These are phyloP conservation scores for Penicillium riverlandense DNA, from an alignment of 495 filamentous ascomycete genomes.

Conservation along the genomic window DNA sequence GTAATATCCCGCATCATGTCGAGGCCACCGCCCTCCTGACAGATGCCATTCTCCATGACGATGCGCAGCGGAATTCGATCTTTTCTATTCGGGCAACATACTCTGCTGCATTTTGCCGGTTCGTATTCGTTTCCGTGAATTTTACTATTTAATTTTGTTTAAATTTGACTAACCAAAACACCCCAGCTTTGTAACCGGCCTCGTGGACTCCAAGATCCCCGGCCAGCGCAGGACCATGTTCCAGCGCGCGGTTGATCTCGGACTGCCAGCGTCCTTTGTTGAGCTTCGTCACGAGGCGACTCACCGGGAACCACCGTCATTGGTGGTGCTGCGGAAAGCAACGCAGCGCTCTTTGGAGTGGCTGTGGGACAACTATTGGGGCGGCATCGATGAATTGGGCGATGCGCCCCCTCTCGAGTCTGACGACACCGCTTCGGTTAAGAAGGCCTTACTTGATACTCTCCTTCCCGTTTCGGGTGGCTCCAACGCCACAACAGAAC, in stretches of 20 bases:
- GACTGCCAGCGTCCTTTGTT: constrained; percentile 76
- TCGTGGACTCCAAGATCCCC: constrained; percentile 69
- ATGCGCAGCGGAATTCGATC: constrained; percentile 40
- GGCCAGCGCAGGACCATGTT: constrained; percentile 73
- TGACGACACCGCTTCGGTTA: constrained; percentile 10
- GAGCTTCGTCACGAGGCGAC: constrained; percentile 86
- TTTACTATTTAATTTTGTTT: not conserved
- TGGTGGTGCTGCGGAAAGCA: constrained; percentile 60
- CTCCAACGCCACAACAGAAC: constrained; percentile 4
- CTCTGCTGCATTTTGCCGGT: constrained; percentile 56
- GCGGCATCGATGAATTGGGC: constrained; percentile 12
- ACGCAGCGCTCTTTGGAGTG: constrained; percentile 65
- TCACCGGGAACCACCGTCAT: constrained; percentile 74
- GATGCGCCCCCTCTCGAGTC: not conserved
- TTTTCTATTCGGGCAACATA: constrained; percentile 52
- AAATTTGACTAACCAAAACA: constrained; percentile 1
- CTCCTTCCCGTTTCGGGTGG: constrained; percentile 12
- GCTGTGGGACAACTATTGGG: constrained; percentile 89
- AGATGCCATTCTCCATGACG: constrained; percentile 65
- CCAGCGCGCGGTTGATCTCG: constrained; percentile 64
- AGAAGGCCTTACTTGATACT: constrained; percentile 9
- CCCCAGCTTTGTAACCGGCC: constrained; percentile 79
- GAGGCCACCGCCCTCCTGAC: constrained; percentile 74
- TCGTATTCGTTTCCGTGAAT: constrained; percentile 8
- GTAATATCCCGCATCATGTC: constrained; percentile 72